These are phyloP conservation scores for Trifolium dubium DNA, from an alignment of 306 rosid genomes.

Conservation along the genomic window DNA sequence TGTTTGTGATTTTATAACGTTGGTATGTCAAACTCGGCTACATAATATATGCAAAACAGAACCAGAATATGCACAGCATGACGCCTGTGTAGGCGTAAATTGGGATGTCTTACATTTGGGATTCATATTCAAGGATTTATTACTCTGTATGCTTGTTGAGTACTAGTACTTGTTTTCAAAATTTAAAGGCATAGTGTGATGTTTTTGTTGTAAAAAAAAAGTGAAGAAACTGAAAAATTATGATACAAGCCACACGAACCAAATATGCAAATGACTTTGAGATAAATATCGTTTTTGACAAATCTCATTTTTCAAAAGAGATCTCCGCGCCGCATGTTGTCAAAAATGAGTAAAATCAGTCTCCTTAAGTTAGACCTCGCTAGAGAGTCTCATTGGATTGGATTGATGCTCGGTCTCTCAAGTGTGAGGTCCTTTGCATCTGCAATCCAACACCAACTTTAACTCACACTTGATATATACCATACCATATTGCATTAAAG, in stretches of 20 bases:
- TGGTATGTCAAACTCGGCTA: slow-evolving; percentile 32
- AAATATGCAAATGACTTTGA: too few species aligned
- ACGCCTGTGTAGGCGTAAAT: slow-evolving; percentile 31
- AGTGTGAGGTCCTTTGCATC: too few species aligned
- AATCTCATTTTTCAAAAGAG: too few species aligned
- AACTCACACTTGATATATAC: too few species aligned
- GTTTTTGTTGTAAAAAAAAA: not conserved
- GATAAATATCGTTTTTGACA: too few species aligned
- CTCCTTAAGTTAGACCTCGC: too few species aligned
- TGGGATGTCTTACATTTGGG: slow-evolving; percentile 21
- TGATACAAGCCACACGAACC: not conserved
- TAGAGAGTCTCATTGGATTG: too few species aligned
- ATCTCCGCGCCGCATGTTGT: too few species aligned
- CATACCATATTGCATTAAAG: too few species aligned
- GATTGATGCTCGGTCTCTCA: too few species aligned
- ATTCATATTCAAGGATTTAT: slow-evolving; percentile 28
- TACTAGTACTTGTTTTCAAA: not conserved
- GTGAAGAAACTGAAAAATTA: slow-evolving; percentile 1
- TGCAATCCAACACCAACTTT: too few species aligned
- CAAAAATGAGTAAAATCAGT: too few species aligned
- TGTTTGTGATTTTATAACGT: slow-evolving; percentile 38
- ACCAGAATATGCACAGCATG: slow-evolving; percentile 15
- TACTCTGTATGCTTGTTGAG: slow-evolving; percentile 7
- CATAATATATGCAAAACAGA: slow-evolving; percentile 25
- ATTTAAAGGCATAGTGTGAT: not conserved